Evolutionary conservation across 2,329 filamentous ascomycete species (phyloP), one percentile per base, ranked within the genome.

Genomic region (Colletotrichum kahawae): DNA sequence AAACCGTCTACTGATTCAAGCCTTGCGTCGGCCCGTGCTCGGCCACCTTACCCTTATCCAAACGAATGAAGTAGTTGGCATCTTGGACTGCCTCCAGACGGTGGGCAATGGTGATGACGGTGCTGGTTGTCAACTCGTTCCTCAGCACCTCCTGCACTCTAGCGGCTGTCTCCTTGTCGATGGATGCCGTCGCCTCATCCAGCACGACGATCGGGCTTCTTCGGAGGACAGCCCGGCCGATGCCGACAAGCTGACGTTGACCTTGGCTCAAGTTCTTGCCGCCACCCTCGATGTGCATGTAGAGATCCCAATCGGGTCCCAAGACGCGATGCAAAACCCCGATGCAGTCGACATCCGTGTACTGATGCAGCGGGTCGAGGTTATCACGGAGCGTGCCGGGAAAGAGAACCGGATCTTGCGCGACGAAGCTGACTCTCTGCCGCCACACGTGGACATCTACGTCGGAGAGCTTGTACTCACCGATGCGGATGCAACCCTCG

Each of bases 31-130:
- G 87, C 0, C 89, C 89, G 51, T 86, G 87, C 77, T 87, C 86
- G 1, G 91, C 82, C 0, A 92, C 86, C 18, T 82, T 81, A 2
- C 90, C 90, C 16, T 83, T 83, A 38, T 92, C 89, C 62, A 92
- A 78, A 34, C 90, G 82, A 63, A 92, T 80, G 70, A 88, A 90
- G 79, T 88, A 92, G 66, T 88, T 86, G 1, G 90, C 90, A 74
- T 91, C 89, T 77, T 87, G 85, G 12, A 93, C 92, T 0, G 92
- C 92, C 81, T 92, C 90, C 2, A 92, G 83, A 2, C 91, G 87
- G 80, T 93, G 92, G n/a, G 92, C 91, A 80, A 93, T 92, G 0
- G 91, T 92, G 56, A 93, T 91, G 3, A 93, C 90, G 0, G 92
- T 93, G 77, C 89, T 91, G 16, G 86, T 76, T 5, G 80, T 79